phyloP scores from a whole-genome alignment of 192 early-diverging fungal genomes.

The Pecoramyces ruminantium region DNA sequence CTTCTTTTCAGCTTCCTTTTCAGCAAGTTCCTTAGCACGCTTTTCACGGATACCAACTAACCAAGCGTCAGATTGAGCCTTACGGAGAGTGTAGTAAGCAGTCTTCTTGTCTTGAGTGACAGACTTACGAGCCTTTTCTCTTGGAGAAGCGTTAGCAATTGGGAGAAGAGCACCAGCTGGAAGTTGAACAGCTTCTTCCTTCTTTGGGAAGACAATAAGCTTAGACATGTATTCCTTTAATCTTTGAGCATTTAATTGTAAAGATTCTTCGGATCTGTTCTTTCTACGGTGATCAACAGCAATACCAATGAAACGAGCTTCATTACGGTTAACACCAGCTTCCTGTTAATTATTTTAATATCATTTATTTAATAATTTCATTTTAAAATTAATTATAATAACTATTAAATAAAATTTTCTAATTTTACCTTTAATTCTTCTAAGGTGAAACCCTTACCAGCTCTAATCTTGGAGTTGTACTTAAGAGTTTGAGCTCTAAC shows the following conservation, averaged over 20 bases:
- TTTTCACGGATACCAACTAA: conserved; percentile 63
- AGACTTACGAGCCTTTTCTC: conserved; percentile 23
- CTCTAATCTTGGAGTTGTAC: conserved; percentile 95
- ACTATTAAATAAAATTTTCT: too few species aligned
- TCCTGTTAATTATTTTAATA: conserved; percentile 43
- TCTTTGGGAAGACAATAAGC: conserved; percentile 93
- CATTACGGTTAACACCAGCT: conserved; percentile 81
- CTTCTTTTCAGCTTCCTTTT: conserved; percentile 68
- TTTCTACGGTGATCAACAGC: conserved; percentile 90
- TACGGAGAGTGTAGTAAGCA: conserved; percentile 60
- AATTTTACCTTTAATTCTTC: conserved; percentile 99
- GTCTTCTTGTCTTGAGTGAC: conserved; percentile 34
- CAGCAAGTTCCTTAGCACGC: conserved; percentile 63
- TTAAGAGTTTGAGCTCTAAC: conserved; percentile 90
- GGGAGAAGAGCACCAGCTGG: conserved; percentile 6
- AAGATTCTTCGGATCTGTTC: conserved; percentile 89
- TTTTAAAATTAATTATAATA: too few species aligned
- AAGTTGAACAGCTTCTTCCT: conserved; percentile 35
- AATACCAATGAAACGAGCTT: conserved; percentile 87
- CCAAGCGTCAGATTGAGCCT: conserved; percentile 55
- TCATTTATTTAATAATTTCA: too few species aligned
- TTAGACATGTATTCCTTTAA: conserved; percentile 85
- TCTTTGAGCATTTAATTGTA: conserved; percentile 81
- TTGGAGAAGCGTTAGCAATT: conserved; percentile 4
- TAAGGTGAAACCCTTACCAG: conserved; percentile 92